A percentile compares a stretch with the other conserved stretches of the same genome.
Conservation (phyloP, 495 filamentous ascomycete species). For the Penicillium simplicissimum region DNA sequence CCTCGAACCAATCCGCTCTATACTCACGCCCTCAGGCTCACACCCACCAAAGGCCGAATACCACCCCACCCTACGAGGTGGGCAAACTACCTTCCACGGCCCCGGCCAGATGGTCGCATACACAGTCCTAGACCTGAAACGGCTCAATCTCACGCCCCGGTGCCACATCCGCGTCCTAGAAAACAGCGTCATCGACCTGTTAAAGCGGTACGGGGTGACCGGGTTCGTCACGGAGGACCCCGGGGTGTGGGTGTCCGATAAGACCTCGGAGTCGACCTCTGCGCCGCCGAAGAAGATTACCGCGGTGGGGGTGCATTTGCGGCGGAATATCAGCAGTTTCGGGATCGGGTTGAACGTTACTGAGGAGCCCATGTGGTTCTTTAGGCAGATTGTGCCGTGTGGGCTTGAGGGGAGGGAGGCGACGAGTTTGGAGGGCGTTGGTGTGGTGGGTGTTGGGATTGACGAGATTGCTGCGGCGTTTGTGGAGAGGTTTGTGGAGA, state of each 20-base stretch:
- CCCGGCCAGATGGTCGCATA: conserved; percentile 91
- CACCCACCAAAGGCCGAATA: conserved; percentile 57
- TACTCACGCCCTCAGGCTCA: conserved; percentile 39
- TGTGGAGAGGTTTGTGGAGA: conserved; percentile 41
- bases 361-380: conserved; percentile 61
- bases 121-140: conserved; percentile 75
- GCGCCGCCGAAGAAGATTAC: conserved; percentile 69
- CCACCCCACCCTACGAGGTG: conserved; percentile 73
- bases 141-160: conserved; percentile 54
- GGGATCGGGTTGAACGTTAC: conserved; percentile 87
- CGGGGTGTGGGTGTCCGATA: conserved; percentile 72
- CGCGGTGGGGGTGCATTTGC: conserved; percentile 84
- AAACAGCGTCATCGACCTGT: conserved; percentile 64
- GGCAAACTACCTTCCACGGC: conserved; percentile 93
- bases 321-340: conserved; percentile 80
- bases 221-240: conserved; percentile 70
- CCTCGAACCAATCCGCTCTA: conserved; percentile 37
- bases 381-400: conserved; percentile 81
- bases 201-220: conserved; percentile 55
- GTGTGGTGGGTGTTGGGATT: conserved; percentile 29
- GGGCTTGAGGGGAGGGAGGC: conserved; percentile 76
- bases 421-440: conserved; percentile 62
- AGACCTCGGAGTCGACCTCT: neutral
- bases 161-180: conserved; percentile 78
- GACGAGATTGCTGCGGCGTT: conserved; percentile 41